Conservation (phyloP, 331 rosid species). For the Quercus tomentella region DNA sequence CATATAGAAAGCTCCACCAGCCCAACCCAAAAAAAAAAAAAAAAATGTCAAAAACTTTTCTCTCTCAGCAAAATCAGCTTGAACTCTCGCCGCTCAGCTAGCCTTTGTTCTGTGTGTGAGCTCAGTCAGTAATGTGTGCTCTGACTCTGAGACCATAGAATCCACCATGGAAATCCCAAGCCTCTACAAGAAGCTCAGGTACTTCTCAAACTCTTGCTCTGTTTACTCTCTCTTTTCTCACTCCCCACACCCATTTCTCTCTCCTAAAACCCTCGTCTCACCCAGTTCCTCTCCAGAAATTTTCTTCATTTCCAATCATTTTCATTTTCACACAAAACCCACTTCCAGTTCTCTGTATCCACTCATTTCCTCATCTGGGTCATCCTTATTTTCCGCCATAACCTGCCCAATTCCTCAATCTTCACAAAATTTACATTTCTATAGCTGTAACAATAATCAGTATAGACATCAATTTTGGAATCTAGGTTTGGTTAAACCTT, state of each 20-base stretch:
- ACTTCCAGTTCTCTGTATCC: not conserved
- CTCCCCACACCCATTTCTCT: not conserved
- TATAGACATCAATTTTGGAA: not conserved
- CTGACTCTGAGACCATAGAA: not conserved
- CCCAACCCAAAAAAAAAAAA: too few species aligned
- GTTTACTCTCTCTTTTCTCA: constrained; percentile 8
- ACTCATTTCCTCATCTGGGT: constrained; percentile 22
- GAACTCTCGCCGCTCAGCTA: too few species aligned
- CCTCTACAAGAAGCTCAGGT: constrained; percentile 28
- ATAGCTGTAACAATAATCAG: not conserved
- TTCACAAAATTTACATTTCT: not conserved
- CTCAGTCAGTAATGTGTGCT: not conserved
- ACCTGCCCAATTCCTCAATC: constrained; percentile 13
- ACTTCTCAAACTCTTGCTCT: constrained; percentile 21
- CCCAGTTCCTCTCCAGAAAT: not conserved
- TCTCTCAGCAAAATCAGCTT: too few species aligned
- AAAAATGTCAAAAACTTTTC: too few species aligned
- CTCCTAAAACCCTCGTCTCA: constrained; percentile 12
- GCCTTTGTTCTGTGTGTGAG: too few species aligned
- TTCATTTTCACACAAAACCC: constrained; percentile 1
- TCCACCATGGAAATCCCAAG: constrained; percentile 14
- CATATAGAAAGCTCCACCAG: too few species aligned
- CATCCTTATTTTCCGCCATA: not conserved
- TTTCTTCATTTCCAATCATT: constrained; percentile 1
- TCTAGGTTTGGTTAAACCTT: not conserved